Conservation (phyloP, 257 asterid species). For the Parsonsia alboflavescens region DNA sequence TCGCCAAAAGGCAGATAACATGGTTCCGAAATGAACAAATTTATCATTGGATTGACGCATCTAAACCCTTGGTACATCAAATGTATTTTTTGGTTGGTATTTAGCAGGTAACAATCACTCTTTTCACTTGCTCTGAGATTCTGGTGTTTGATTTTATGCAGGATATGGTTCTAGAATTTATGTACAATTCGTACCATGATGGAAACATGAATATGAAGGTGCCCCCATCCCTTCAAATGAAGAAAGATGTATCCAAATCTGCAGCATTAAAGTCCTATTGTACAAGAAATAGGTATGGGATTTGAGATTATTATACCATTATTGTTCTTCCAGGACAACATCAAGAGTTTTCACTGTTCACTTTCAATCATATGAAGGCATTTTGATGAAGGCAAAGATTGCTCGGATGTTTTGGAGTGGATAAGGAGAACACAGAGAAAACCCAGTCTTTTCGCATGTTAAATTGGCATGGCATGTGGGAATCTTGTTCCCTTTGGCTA, state of each 20-base stretch:
- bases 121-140: constrained; percentile 4
- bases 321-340: background rate
- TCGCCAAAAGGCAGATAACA: constrained; percentile 91
- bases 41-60: constrained; percentile 94
- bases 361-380: constrained; percentile 43
- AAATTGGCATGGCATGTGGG: background rate
- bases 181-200: constrained; percentile 54
- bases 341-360: background rate
- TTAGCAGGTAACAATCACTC: background rate
- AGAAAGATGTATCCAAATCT: constrained; percentile 49
- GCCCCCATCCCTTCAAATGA: constrained; percentile 71
- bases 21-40: constrained; percentile 96
- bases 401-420: constrained; percentile 62
- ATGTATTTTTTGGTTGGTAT: background rate
- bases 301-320: background rate
- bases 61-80: constrained; percentile 68
- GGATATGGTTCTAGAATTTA: constrained; percentile 71
- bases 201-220: constrained; percentile 43
- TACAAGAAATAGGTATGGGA: constrained; percentile 60
- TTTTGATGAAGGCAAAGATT: constrained; percentile 55
- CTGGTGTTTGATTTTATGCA: constrained; percentile 23
- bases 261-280: constrained; percentile 62
- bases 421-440: constrained; percentile 74
- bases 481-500: background rate
- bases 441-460: constrained; percentile 55